phyloP scores from a whole-genome alignment of 805 yeast genomes.

The Kurtzmaniella fragi region DNA sequence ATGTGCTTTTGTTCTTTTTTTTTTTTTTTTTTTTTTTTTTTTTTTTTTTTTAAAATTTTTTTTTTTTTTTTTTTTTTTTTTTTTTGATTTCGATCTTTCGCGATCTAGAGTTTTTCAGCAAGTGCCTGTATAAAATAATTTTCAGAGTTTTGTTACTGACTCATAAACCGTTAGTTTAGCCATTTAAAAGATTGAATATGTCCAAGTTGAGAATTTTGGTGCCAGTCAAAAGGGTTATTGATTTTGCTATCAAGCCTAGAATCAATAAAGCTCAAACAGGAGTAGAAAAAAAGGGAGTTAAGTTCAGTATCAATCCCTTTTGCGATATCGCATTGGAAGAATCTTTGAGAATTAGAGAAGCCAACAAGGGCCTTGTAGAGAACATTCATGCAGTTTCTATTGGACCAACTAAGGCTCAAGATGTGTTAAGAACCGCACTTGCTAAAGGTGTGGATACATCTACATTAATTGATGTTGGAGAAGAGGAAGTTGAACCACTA shows the following conservation, averaged over 20 bases:
- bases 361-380: constrained; percentile 64
- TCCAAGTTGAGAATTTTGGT: constrained; percentile 70
- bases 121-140: background rate
- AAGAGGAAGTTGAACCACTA: constrained; percentile 75
- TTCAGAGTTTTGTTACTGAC: background rate
- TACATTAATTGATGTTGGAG: constrained; percentile 75
- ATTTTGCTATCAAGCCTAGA: constrained; percentile 89
- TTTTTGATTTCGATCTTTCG: no score
- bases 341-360: constrained; percentile 72
- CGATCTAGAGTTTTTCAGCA: no score
- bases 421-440: constrained; percentile 78
- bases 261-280: constrained; percentile 82
- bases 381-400: constrained; percentile 86
- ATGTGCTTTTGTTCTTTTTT: no score
- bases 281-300: constrained; percentile 82
- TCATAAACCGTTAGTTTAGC: background rate
- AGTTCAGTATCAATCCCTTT: constrained; percentile 92
- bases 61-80: no score
- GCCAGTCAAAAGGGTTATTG: constrained; percentile 93
- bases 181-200: constrained; percentile 3
- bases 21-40: no score
- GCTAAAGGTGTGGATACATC: constrained; percentile 94
- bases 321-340: constrained; percentile 98
- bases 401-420: constrained; percentile 84
- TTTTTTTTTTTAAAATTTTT: no score